Evolutionary conservation across 2,329 filamentous ascomycete species (phyloP).

Genomic region (Aaosphaeria arxii): DNA sequence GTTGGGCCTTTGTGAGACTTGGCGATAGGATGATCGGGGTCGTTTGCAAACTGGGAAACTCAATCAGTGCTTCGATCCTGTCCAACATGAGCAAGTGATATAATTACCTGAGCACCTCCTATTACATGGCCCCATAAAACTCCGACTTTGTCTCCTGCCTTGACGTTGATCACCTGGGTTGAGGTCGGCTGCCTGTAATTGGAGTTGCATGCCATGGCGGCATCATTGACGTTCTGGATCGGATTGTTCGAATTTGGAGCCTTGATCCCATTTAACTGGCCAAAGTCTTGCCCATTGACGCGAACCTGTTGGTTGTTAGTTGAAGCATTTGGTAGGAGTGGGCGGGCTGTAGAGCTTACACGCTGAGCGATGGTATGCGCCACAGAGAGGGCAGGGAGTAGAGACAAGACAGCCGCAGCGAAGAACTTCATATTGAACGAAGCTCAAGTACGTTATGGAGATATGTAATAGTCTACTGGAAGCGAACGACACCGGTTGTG

Average conservation of each 20-base stretch:
- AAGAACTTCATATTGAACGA: slow-evolving; percentile 27
- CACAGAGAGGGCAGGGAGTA: slow-evolving; percentile 30
- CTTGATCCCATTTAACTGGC: slow-evolving; percentile 50
- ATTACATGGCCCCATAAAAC: slow-evolving; percentile 55
- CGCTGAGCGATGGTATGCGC: slow-evolving; percentile 46
- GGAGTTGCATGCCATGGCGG: slow-evolving; percentile 48
- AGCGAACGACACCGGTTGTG: slow-evolving; percentile 1
- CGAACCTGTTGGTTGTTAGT: slow-evolving; percentile 36
- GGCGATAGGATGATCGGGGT: slow-evolving; percentile 50
- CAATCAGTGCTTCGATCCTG: background rate
- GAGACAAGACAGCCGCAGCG: slow-evolving; percentile 16
- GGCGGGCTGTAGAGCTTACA: background rate
- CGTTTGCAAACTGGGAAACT: slow-evolving; percentile 22
- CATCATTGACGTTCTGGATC: slow-evolving; percentile 48
- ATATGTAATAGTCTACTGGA: too few species aligned
- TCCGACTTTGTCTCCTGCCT: slow-evolving; percentile 52
- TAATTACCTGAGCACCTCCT: slow-evolving; percentile 47
- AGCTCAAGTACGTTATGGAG: too few species aligned
- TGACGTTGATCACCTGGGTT: slow-evolving; percentile 47
- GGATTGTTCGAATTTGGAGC: slow-evolving; percentile 51
- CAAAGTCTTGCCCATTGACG: slow-evolving; percentile 49
- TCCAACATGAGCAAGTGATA: slow-evolving; percentile 15
- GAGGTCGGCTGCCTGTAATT: slow-evolving; percentile 35
- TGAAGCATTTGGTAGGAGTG: background rate
- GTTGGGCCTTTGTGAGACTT: slow-evolving; percentile 47